A percentile compares a stretch with the other conserved stretches of the same genome.
These are phyloP conservation scores for Lachancea sp. DNA, from an alignment of 805 yeast species.

Conservation along the genomic window DNA sequence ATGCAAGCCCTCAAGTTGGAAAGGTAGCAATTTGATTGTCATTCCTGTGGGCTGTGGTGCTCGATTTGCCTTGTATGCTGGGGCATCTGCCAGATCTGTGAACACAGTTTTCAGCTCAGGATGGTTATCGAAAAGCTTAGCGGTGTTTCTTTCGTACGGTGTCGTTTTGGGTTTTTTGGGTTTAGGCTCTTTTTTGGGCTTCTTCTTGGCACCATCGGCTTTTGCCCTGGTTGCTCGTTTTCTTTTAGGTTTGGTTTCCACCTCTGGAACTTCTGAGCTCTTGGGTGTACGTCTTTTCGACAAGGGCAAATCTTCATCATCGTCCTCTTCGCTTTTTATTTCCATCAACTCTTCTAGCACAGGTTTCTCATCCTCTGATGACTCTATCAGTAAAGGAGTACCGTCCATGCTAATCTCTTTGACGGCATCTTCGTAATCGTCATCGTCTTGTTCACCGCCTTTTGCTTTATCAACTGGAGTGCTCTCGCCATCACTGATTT, in stretches of 20 bases:
- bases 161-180: slow-evolving; percentile 49
- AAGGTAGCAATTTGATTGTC: slow-evolving; percentile 70
- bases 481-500: slow-evolving; percentile 21
- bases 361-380: slow-evolving; percentile 10
- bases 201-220: slow-evolving; percentile 14
- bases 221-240: slow-evolving; percentile 4
- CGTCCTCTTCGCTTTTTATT: slow-evolving; percentile 17
- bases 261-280: background rate
- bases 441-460: slow-evolving; percentile 11
- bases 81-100: slow-evolving; percentile 47
- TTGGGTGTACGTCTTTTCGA: slow-evolving; percentile 18
- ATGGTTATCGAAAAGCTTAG: slow-evolving; percentile 62
- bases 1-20: slow-evolving; percentile 86
- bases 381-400: slow-evolving; percentile 7
- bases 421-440: slow-evolving; percentile 17
- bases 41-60: slow-evolving; percentile 76
- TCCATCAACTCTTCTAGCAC: slow-evolving; percentile 18
- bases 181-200: slow-evolving; percentile 18
- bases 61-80: slow-evolving; percentile 42
- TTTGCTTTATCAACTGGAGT: background rate
- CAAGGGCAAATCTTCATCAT: slow-evolving; percentile 16
- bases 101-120: slow-evolving; percentile 74
- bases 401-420: slow-evolving; percentile 18
- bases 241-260: slow-evolving; percentile 7
- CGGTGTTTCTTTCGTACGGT: slow-evolving; percentile 63